Conservation (phyloP, 495 filamentous ascomycete genomes). For the Hypoxylon fuscum region DNA sequence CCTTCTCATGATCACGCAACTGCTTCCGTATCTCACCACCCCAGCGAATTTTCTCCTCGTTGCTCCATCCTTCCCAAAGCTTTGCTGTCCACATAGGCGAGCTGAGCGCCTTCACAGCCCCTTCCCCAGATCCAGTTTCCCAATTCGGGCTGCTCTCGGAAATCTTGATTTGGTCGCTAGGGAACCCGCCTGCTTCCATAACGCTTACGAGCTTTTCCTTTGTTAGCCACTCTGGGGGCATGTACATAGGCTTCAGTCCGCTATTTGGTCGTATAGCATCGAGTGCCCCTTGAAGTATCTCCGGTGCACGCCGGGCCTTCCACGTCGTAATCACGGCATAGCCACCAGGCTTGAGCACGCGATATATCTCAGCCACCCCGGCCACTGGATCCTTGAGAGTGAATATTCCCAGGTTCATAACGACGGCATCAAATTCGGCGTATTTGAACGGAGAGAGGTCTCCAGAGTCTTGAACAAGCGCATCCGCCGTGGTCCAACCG, state of each 20-base stretch:
- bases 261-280: conserved; percentile 22
- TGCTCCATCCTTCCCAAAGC: conserved; percentile 41
- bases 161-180: conserved; percentile 13
- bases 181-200: conserved; percentile 29
- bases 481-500: conserved; percentile 27
- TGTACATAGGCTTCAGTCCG: conserved; percentile 15
- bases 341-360: conserved; percentile 46
- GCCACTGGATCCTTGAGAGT: conserved; percentile 24
- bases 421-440: conserved; percentile 41
- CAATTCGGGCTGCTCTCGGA: conserved; percentile 28
- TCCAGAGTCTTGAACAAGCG: conserved; percentile 31
- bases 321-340: conserved; percentile 45
- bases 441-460: conserved; percentile 31
- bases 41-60: conserved; percentile 41
- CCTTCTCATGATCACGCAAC: conserved; percentile 51
- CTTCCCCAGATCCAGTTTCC: conserved; percentile 21
- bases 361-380: conserved; percentile 42
- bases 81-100: conserved; percentile 40
- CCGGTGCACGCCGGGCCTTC: conserved; percentile 32
- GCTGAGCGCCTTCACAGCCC: conserved; percentile 14
- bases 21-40: conserved; percentile 42
- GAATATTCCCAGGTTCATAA: conserved; percentile 44
- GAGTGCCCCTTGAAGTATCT: conserved; percentile 17
- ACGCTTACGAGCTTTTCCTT: conserved; percentile 32
- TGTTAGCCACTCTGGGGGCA: conserved; percentile 31